phyloP scores from a whole-genome alignment of 345 rosid species.

The Pseudoturritis turrita region DNA sequence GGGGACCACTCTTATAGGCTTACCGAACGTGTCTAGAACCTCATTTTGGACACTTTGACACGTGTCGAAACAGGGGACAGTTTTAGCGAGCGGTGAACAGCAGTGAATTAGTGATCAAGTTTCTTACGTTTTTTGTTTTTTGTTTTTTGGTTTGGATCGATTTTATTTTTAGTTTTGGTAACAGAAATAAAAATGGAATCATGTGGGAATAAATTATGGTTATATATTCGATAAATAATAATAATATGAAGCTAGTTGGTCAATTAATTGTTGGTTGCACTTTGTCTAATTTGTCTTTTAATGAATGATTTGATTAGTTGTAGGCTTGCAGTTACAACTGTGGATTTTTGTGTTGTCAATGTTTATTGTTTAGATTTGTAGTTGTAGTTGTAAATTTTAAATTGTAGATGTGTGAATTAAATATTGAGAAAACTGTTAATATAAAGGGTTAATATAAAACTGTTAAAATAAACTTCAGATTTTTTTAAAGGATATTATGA shows the following conservation, averaged over 20 bases:
- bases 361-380: background rate
- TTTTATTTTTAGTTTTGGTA: background rate
- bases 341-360: background rate
- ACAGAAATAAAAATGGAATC: background rate
- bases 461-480: background rate
- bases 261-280: constrained; percentile 24
- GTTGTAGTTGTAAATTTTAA: background rate
- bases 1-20: constrained; percentile 18
- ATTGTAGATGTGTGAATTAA: background rate
- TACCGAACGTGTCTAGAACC: constrained; percentile 21
- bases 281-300: constrained; percentile 8
- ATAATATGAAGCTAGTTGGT: constrained; percentile 1
- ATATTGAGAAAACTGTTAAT: background rate
- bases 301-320: constrained; percentile 15
- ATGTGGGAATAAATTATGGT: background rate
- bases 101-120: background rate
- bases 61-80: constrained; percentile 25
- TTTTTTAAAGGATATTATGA: background rate
- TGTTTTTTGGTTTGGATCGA: background rate
- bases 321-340: constrained; percentile 21
- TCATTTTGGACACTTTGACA: constrained; percentile 18
- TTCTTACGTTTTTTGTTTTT: background rate
- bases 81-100: constrained; percentile 2
- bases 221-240: background rate
- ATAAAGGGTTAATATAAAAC: too few species aligned